Conservation (phyloP, 2,329 filamentous ascomycete genomes). For the Tolypocladium capitatum region DNA sequence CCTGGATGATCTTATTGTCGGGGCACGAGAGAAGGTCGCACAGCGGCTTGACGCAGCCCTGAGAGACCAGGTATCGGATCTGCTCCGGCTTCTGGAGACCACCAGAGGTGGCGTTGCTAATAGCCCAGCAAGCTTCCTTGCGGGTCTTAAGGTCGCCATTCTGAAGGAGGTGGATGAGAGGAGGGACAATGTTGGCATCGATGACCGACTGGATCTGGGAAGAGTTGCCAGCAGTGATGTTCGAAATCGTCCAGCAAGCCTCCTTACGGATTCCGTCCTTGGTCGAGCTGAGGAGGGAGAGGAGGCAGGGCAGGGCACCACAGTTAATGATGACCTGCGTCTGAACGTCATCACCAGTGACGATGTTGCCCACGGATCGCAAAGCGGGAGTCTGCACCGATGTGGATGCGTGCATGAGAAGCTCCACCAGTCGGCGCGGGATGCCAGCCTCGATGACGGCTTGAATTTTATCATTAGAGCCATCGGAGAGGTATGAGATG, state of each 20-base stretch:
- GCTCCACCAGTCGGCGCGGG: constrained; percentile 86
- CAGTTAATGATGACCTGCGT: constrained; percentile 99
- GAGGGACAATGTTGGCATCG: constrained; percentile 92
- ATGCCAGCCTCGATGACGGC: constrained; percentile 98
- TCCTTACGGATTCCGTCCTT: constrained; percentile 99
- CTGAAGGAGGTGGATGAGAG: constrained; percentile 86
- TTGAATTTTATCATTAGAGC: constrained; percentile 98
- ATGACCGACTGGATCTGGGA: constrained; percentile 95
- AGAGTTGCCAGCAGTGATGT: constrained; percentile 96
- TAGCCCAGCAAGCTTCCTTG: constrained; percentile 99
- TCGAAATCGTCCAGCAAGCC: constrained; percentile 99
- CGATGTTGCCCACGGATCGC: constrained; percentile 95
- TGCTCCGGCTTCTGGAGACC: constrained; percentile 98
- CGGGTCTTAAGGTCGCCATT: constrained; percentile 98
- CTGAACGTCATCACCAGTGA: constrained; percentile 96
- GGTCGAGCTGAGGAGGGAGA: constrained; percentile 86
- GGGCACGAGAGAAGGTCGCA: constrained; percentile 92
- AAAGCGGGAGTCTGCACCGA: constrained; percentile 96
- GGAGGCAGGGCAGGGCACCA: constrained; percentile 78
- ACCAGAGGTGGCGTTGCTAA: constrained; percentile 94
- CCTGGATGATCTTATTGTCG: constrained; percentile 99
- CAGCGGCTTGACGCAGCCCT: constrained; percentile 93
- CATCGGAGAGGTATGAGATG: constrained; percentile 95
- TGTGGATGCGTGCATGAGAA: constrained; percentile 95
- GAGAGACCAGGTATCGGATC: constrained; percentile 84